Conservation (phyloP, 2,329 filamentous ascomycete species). For the Aphanocladium album region DNA sequence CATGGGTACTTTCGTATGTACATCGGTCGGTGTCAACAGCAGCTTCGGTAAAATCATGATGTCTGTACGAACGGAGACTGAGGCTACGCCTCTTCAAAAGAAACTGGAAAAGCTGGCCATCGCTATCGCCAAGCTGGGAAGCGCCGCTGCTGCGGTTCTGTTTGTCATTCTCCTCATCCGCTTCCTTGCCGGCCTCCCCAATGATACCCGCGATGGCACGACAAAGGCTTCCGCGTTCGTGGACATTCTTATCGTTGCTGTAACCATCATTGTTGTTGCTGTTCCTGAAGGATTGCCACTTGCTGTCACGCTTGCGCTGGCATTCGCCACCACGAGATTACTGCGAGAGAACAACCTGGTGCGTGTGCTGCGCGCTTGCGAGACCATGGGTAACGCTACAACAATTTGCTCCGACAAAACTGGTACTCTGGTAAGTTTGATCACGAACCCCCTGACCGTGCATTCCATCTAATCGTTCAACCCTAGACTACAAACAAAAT, state of each 20-base stretch:
- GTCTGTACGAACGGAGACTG: conserved; percentile 46
- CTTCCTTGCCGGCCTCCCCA: conserved; percentile 60
- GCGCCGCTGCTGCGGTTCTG: conserved; percentile 64
- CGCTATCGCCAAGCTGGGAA: conserved; percentile 40
- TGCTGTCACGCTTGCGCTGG: conserved; percentile 62
- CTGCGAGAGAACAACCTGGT: conserved; percentile 67
- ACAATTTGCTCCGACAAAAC: conserved; percentile 68
- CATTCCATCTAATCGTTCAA: neutral
- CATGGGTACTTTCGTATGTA: conserved; percentile 49
- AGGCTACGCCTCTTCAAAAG: conserved; percentile 50
- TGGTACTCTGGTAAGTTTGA: conserved; percentile 24
- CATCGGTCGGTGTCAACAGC: conserved; percentile 51
- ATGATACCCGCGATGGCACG: conserved; percentile 42
- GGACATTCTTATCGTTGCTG: conserved; percentile 59
- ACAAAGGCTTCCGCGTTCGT: conserved; percentile 56
- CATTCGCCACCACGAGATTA: conserved; percentile 65
- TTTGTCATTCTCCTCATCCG: conserved; percentile 76
- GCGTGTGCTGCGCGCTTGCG: conserved; percentile 61
- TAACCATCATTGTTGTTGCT: conserved; percentile 63
- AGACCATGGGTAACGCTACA: conserved; percentile 68
- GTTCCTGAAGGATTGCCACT: conserved; percentile 63
- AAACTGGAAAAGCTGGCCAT: conserved; percentile 40
- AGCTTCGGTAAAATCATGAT: conserved; percentile 52
- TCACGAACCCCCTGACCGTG: neutral
- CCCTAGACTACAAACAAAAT: conserved; percentile 58